Base-by-base conservation (phyloP, 2,329 filamentous ascomycete species). In the Apiospora sp. region DNA sequence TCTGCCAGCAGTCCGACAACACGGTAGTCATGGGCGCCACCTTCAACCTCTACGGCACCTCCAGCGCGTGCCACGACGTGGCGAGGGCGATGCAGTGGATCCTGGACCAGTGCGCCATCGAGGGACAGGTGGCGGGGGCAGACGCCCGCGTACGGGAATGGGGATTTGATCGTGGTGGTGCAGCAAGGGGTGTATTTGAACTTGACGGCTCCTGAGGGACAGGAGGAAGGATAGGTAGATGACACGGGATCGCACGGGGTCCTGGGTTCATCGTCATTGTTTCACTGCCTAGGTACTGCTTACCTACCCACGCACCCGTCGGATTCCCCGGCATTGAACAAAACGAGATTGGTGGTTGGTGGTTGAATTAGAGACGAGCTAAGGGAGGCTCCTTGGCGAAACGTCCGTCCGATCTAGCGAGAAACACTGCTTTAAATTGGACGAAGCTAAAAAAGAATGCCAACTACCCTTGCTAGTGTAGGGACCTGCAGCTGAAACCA, bases 11-110 rank as follows among this genome's bases (percentile, higher is more conserved):
- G 3, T 13, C 5, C 13, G 8, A 34, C 43, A 13, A 30, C 43
- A n/a, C 16, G 24, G 30, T 48, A 43, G 67, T 68, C 7, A 27
- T 68, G 41, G 67, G 67, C 43, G 43, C 22, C 24, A 68, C 67
- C 67, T 68, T 46, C 43, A 22, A 30, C 43, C 0, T 14, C 13
- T 6, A 16, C 24, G 67, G 67, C 41, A 22, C 67, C 13, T 7
- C 43, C 24, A 68, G 67, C 43, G 67, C 67, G 5, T 68, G 67
- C 24, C 7, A 24, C 67, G 67, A 68, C 43, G 67, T 68, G 41
- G 67, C 67, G 43, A 10, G 41, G 67, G 24, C n/a, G 43, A n/a
- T 68, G 41, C 41, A 34, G 43, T 44, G 41, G 41, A 48, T 68
- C 24, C 43, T 68, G 41, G 37, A 44, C 43, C 13, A 4, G 6